Evolutionary conservation across 768 basidiomycete species (phyloP).

Genomic region (Pholiota molesta): DNA sequence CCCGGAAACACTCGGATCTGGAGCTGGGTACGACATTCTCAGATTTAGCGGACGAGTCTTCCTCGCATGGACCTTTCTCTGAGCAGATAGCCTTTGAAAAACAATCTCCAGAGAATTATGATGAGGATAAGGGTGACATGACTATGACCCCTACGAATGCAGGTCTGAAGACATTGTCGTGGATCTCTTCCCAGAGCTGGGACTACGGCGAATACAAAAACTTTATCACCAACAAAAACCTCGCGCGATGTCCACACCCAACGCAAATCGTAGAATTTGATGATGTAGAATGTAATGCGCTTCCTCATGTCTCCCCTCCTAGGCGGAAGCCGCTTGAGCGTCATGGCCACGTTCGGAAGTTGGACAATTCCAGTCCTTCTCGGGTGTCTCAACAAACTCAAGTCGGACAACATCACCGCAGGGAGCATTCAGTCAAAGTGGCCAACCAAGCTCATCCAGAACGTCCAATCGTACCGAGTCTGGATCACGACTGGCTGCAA

Average conservation of each 20-base stretch:
- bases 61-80: not conserved
- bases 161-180: constrained; percentile 20
- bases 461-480: not conserved
- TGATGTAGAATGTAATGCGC: not conserved
- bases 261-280: not conserved
- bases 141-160: constrained; percentile 14
- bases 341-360: not conserved
- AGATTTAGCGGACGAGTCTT: not conserved
- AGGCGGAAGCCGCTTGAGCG: not conserved
- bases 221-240: constrained; percentile 13
- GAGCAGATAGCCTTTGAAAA: not conserved
- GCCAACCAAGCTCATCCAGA: not conserved
- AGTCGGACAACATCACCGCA: not conserved
- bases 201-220: constrained; percentile 21
- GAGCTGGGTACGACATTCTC: no score
- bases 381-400: not conserved
- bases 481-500: constrained; percentile 51
- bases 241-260: not conserved
- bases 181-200: constrained; percentile 28
- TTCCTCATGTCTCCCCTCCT: not conserved
- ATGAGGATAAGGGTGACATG: constrained; percentile 1
- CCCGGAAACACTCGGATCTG: not conserved
- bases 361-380: not conserved
- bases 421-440: not conserved
- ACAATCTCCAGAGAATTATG: not conserved